phyloP scores from a whole-genome alignment of 2,329 filamentous ascomycete species.

The Aspergillus sp. region DNA sequence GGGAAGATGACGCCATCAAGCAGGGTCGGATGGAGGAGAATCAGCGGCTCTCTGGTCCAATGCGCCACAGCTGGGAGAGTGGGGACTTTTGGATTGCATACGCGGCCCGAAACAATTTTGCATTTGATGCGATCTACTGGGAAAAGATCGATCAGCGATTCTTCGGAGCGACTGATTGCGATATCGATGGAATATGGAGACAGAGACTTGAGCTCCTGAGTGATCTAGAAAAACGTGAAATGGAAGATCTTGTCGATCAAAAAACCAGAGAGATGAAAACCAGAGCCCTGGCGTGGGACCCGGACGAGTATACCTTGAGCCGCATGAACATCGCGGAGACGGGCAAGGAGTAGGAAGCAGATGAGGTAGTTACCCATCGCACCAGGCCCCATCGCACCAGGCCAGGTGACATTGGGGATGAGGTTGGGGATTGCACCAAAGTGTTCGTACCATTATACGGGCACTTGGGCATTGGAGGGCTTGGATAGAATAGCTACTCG shows the following conservation, averaged over 20 bases:
- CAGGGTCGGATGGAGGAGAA: slow-evolving; percentile 4
- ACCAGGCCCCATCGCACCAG: too few species aligned
- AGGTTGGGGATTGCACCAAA: too few species aligned
- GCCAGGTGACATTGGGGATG: too few species aligned
- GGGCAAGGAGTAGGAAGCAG: too few species aligned
- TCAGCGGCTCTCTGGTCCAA: slow-evolving; percentile 19
- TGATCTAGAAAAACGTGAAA: slow-evolving; percentile 3
- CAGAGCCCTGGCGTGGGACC: slow-evolving; percentile 12
- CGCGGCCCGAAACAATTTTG: slow-evolving; percentile 2
- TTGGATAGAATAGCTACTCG: too few species aligned
- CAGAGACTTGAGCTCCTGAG: slow-evolving; percentile 10
- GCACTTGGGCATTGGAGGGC: too few species aligned
- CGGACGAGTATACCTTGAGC: slow-evolving; percentile 8
- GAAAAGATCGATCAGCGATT: slow-evolving; percentile 10
- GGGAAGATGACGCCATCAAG: slow-evolving; percentile 14
- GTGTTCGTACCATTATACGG: too few species aligned
- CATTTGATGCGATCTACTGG: slow-evolving; percentile 12
- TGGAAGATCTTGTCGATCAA: slow-evolving; percentile 8
- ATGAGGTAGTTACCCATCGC: not conserved
- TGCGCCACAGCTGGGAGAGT: slow-evolving; percentile 12
- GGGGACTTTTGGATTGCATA: slow-evolving; percentile 12
- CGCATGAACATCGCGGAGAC: too few species aligned
- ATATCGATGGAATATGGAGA: slow-evolving; percentile 9
- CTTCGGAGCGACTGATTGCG: slow-evolving; percentile 8
- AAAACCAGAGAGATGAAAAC: slow-evolving; percentile 13